Evolutionary conservation across 2,329 filamentous ascomycete genomes (phyloP).

Genomic region (Colletotrichum sp.): DNA sequence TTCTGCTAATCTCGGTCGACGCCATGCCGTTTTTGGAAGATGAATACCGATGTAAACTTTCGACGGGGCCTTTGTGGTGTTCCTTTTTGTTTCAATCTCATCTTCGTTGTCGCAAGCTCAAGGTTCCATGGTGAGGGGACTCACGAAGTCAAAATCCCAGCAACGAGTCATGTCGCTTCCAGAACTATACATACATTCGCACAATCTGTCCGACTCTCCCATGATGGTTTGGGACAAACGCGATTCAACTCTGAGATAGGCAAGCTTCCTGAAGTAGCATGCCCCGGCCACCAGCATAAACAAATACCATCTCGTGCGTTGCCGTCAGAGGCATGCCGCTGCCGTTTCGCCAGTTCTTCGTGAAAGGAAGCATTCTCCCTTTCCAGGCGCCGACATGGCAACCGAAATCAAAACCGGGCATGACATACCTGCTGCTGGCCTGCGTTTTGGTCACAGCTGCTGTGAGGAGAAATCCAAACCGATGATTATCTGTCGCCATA

Average conservation of each 20-base stretch:
- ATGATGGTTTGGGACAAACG: neutral
- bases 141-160: neutral
- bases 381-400: neutral
- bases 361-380: neutral
- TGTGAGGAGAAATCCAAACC: neutral
- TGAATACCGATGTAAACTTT: neutral
- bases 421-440: neutral
- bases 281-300: neutral
- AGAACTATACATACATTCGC: neutral
- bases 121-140: neutral
- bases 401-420: neutral
- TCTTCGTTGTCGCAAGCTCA: neutral
- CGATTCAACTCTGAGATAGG: neutral
- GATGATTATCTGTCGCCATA: neutral
- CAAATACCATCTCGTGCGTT: neutral
- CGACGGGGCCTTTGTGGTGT: neutral
- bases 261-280: neutral
- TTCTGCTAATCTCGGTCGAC: neutral
- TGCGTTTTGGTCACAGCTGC: neutral
- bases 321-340: neutral
- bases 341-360: neutral
- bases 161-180: neutral
- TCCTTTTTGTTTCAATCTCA: neutral
- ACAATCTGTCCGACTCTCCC: accelerated
- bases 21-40: accelerated